phyloP scores from a whole-genome alignment of 2,329 filamentous ascomycete genomes.

The Sphaerulina vaccinii region DNA sequence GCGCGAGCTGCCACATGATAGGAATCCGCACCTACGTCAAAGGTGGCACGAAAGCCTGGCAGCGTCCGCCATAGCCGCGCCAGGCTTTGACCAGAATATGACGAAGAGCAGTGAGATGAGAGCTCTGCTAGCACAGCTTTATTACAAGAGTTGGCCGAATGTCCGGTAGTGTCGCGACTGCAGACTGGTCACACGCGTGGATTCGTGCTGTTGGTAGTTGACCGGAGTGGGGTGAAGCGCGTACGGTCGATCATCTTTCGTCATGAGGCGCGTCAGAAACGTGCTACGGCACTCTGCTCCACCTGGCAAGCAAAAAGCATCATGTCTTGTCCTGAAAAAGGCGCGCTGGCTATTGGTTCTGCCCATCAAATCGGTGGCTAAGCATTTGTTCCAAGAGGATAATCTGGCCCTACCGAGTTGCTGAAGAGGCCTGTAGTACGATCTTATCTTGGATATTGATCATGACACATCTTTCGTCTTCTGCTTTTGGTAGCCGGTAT shows the following conservation, averaged over 20 bases:
- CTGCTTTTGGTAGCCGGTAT: neutral
- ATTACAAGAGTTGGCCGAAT: neutral
- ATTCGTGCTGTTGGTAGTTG: neutral
- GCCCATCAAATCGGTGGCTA: neutral
- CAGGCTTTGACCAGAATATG: neutral
- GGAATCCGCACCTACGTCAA: constrained; percentile 8
- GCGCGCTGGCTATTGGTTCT: neutral
- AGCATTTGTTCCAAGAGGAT: neutral
- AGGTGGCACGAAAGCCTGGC: constrained; percentile 1
- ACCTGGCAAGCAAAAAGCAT: constrained; percentile 12
- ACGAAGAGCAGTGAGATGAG: constrained; percentile 1
- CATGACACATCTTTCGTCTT: too few relatives aligned
- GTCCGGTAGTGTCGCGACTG: neutral
- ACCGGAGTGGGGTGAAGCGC: neutral
- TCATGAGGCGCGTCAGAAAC: constrained; percentile 5
- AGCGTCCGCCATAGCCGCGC: neutral
- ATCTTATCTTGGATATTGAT: too few relatives aligned
- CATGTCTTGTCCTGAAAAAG: neutral
- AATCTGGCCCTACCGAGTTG: neutral
- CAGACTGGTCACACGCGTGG: constrained; percentile 8
- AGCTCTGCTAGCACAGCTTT: neutral
- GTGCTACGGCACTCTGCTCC: neutral
- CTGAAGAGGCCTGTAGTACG: neutral
- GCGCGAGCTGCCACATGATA: neutral
- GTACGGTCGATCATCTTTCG: constrained; percentile 2